Base-by-base conservation (phyloP, 2,329 filamentous ascomycete species). In the Paraphaeosphaeria sporulosa region DNA sequence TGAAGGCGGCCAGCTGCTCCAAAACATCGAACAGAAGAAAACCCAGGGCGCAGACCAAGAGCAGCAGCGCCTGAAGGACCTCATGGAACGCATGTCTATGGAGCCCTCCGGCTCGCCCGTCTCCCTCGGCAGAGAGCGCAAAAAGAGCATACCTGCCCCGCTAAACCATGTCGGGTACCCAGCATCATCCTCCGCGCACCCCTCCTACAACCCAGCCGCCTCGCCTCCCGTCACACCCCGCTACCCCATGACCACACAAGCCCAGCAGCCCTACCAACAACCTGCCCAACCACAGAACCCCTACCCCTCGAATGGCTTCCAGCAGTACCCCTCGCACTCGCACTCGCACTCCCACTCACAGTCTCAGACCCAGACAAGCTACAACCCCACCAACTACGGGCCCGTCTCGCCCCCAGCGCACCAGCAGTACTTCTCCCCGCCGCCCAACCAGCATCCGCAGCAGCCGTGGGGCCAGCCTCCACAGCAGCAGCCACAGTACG, bases 51-150 rank as follows among this genome's bases (percentile, higher is more conserved):
- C 93, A 34, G 93, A 97, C 70, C 85, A 91, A 55, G 94, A 98
- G 76, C 89, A 92, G 58, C 93, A 96, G 71, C 87, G 94, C 57
- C 81, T 99, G 58, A 89, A 92, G 59, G 91, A 91, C 44, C 82
- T 99, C 43, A 98, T 99, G 95, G 94, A 97, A 73, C 88, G 94
- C 56, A 94, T 98, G 88, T 94, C 93, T 1, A 90, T 97, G 80
- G 92, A 94, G 42, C 75, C 76, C 10, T 77, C 76, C 0, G 65
- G 65, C 8, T 76, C 75, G 0, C 76, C 76, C 8, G 69, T 74
- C 10, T 77, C 76, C 15, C 69, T 69, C 10, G 69, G 69, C 36
- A 67, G 70, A 15, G 73, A 73, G 56, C 75, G 70, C 12, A 74
- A 73, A 59, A 76, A 74, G 60, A 73, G 70, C 51, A 75, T 80